phyloP scores from a whole-genome alignment of 2,329 filamentous ascomycete genomes.

The Diaporthe sp. region DNA sequence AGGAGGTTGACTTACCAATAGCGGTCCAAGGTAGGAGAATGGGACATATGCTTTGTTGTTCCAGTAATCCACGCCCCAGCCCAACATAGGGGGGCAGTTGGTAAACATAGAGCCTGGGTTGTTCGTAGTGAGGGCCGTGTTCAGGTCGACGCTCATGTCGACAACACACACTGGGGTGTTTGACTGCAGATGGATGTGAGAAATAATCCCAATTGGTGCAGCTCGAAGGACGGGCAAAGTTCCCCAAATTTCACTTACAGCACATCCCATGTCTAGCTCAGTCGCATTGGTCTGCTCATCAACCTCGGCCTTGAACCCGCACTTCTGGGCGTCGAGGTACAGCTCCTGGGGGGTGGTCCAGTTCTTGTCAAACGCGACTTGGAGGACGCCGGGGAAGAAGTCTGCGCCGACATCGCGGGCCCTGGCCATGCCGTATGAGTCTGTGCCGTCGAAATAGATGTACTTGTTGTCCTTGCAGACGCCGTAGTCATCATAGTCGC shows the following conservation, averaged over 20 bases:
- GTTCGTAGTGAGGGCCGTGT: background rate
- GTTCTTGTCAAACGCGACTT: background rate
- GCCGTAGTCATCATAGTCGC: background rate
- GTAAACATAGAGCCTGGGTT: slow-evolving; percentile 10
- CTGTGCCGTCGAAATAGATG: background rate
- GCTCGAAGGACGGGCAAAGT: background rate
- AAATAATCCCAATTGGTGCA: background rate
- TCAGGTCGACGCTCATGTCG: slow-evolving; percentile 8
- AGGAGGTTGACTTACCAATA: background rate
- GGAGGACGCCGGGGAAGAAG: slow-evolving; percentile 8
- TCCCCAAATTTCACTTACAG: background rate
- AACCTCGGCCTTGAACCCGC: background rate
- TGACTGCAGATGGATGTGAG: background rate
- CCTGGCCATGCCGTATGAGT: slow-evolving; percentile 16
- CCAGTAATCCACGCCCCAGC: background rate
- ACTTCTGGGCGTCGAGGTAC: background rate
- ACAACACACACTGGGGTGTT: background rate
- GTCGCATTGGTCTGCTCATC: background rate
- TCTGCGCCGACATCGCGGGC: slow-evolving; percentile 1
- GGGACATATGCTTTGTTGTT: slow-evolving; percentile 1
- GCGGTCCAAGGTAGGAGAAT: slow-evolving; percentile 11
- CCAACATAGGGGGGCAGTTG: slow-evolving; percentile 17
- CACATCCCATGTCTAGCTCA: background rate
- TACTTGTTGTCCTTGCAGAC: slow-evolving; percentile 10
- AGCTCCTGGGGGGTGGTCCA: slow-evolving; percentile 1